phyloP scores from a whole-genome alignment of 441 rosid species.

The Populus hybrid region DNA sequence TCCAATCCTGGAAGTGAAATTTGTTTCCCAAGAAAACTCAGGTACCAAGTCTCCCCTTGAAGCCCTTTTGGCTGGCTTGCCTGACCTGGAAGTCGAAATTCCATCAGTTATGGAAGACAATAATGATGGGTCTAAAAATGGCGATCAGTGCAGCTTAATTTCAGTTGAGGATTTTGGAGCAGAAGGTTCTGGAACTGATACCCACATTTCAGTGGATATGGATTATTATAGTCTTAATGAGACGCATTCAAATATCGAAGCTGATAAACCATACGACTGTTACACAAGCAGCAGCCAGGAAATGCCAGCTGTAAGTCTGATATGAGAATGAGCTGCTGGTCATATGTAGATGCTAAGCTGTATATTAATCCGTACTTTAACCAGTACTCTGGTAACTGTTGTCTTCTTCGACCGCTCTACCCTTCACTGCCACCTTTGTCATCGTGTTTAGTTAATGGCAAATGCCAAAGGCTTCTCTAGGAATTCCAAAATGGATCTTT shows the following conservation, averaged over 20 bases:
- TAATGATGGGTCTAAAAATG: constrained; percentile 22
- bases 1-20: constrained; percentile 72
- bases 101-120: constrained; percentile 20
- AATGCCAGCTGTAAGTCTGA: constrained; percentile 35
- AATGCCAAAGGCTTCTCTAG: no score
- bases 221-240: constrained; percentile 32
- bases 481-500: no score
- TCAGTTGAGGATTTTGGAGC: constrained; percentile 33
- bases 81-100: constrained; percentile 18
- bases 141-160: constrained; percentile 37
- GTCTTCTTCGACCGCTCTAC: not conserved
- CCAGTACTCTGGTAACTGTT: not conserved
- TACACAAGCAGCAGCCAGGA: constrained; percentile 15
- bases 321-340: constrained; percentile 24
- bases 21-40: constrained; percentile 32
- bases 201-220: constrained; percentile 32
- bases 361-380: not conserved
- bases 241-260: constrained; percentile 26
- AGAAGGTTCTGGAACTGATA: constrained; percentile 24
- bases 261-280: constrained; percentile 20
- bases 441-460: not conserved
- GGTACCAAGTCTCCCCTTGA: constrained; percentile 41
- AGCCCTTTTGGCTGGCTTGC: constrained; percentile 36
- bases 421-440: not conserved
- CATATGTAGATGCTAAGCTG: not conserved